Conservation (phyloP, 1,139 yeast species). For the Yamadazyma songkhlaensis region DNA sequence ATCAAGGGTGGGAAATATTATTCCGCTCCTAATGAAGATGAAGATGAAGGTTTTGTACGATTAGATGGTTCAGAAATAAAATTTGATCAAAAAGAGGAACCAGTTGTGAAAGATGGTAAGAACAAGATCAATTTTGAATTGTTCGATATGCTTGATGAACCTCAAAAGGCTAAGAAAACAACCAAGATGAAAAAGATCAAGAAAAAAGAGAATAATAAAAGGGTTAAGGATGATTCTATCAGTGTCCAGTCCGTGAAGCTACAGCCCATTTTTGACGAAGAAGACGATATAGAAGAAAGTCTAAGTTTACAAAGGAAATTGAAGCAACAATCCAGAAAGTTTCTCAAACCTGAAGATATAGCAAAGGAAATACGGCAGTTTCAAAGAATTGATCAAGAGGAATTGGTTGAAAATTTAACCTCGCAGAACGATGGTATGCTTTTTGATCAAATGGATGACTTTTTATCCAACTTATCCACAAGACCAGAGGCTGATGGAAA, state of each 20-base stretch:
- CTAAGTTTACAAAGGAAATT: conserved; percentile 40
- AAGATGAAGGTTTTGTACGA: conserved; percentile 15
- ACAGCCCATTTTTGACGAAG: conserved; percentile 32
- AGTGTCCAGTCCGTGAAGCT: conserved; percentile 31
- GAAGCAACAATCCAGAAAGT: conserved; percentile 29
- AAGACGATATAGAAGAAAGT: conserved; percentile 40
- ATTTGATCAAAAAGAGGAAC: conserved; percentile 5
- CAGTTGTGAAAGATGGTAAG: conserved; percentile 6
- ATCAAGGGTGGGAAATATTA: conserved; percentile 20
- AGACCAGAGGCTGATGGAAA: conserved; percentile 12
- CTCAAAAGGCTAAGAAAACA: conserved; percentile 15
- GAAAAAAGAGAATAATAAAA: conserved; percentile 19
- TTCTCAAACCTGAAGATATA: conserved; percentile 43
- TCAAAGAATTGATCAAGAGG: conserved; percentile 27
- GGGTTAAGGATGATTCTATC: conserved; percentile 15
- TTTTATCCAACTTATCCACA: conserved; percentile 45
- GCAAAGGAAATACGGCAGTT: conserved; percentile 43
- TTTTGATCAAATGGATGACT: conserved; percentile 59
- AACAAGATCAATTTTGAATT: conserved; percentile 13
- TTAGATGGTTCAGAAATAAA: conserved; percentile 8
- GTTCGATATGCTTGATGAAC: conserved; percentile 24
- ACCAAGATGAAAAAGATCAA: conserved; percentile 48
- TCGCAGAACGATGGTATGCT: conserved; percentile 27
- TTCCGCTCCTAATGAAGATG: conserved; percentile 14
- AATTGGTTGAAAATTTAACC: conserved; percentile 19